Base-by-base conservation (phyloP, 179 eudicot species). In the Silene noctiflora region DNA sequence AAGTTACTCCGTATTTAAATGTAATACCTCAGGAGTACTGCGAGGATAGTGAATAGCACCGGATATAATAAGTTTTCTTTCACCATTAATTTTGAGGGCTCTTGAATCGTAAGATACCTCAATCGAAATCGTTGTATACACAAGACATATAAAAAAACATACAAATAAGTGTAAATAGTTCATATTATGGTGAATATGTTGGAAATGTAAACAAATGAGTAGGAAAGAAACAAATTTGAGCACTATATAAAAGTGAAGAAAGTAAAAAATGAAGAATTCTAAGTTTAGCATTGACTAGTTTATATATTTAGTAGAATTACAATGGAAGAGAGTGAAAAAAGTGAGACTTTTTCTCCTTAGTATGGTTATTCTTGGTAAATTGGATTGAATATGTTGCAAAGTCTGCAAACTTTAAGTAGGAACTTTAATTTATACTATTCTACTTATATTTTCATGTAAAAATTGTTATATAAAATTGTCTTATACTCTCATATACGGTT, bases 31-130 rank as follows among this genome's bases (percentile, higher is more conserved):
- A 62, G 69, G 69, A 6, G 80, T 70, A 44, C 80, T 77, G 60
- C 80, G 80, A 12, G 80, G 80, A 17, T 77, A 77, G 55, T 77
- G 80, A 71, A 77, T 77, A 1, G 80, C 67, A 20, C 80, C 80
- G 4, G 80, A 60, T 6, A 77, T 42, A 44, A 77, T 46, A 29
- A 77, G 70, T 61, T 70, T 77, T 20, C 80, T 44, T 19, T 77
- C 51, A 6, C 80, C 80, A 70, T 77, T 68, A 29, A 77, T 17
- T 69, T 17, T 60, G 0, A 77, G 70, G 4, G 80, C 69, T 9
- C 75, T 20, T 29, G 62, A 9, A 48, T 77, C 80, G 25, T 77
- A 62, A 4, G 69, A 10, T 1, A 77, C 80, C 39, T 69, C 42
- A 0, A 69, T 20, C 0, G 69, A 73, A 59, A 61, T 20, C 0